A percentile compares a stretch with the other conserved stretches of the same genome.
These are phyloP conservation scores for Closterium sp. DNA, from an alignment of 139 green algal species.

Conservation along the genomic window DNA sequence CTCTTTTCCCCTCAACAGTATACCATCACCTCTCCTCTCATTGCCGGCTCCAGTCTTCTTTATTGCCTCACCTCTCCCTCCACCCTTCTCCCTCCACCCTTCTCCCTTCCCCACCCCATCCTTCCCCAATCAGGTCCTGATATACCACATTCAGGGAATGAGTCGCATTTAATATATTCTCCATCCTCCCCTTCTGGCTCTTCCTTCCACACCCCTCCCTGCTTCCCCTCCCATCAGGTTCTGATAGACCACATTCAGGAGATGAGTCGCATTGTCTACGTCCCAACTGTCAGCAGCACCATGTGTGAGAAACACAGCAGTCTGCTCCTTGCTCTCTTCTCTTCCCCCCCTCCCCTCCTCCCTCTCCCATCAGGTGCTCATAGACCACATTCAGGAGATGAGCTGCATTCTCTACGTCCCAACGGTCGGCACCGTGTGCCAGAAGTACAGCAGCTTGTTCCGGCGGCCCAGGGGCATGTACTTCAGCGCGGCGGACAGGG, in stretches of 20 bases:
- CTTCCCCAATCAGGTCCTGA: slow-evolving; percentile 3
- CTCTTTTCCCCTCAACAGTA: no score
- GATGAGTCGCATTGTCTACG: slow-evolving; percentile 85
- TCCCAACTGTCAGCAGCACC: slow-evolving; percentile 75
- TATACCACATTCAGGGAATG: slow-evolving; percentile 70
- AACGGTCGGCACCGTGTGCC: slow-evolving; percentile 77
- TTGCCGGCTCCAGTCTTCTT: no score
- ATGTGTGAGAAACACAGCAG: slow-evolving; percentile 54
- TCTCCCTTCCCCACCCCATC: no score
- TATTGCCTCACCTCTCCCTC: slow-evolving; percentile 64
- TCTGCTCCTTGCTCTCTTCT: neutral
- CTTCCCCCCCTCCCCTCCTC: no score
- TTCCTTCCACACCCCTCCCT: no score
- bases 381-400: slow-evolving; percentile 72
- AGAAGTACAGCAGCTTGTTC: slow-evolving; percentile 60
- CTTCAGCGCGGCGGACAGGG: slow-evolving; percentile 75
- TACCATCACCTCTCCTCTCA: no score
- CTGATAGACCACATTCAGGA: slow-evolving; percentile 59
- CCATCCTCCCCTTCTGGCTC: slow-evolving; percentile 70
- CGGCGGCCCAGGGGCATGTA: slow-evolving; percentile 86
- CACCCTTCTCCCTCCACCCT: neutral
- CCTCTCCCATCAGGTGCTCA: slow-evolving; percentile 23
- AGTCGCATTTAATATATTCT: slow-evolving; percentile 79
- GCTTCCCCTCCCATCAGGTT: neutral
- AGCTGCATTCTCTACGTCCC: slow-evolving; percentile 81